Evolutionary conservation across 2,329 filamentous ascomycete species (phyloP), one percentile per base, ranked within the genome.

Genomic region (Sporothrix phasma): DNA sequence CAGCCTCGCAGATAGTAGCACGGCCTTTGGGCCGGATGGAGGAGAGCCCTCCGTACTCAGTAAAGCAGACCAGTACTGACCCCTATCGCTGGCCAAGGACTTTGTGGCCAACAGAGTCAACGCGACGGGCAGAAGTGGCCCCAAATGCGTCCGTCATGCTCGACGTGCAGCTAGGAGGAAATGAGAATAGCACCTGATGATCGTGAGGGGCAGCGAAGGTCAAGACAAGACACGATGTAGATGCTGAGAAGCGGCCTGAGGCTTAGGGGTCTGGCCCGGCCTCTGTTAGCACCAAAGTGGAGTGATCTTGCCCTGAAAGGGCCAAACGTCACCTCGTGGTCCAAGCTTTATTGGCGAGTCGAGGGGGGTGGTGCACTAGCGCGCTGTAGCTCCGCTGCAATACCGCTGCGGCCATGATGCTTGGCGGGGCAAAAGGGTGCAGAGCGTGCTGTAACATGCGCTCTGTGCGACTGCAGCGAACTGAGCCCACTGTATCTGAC

Each of bases 321-420:
- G 46, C 56, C 37, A 34, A 49, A 61, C 41, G 47, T 56, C 64
- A 66, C 46, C 64, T 51, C 47, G 54, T 64, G 65, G 62, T 53
- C 65, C 62, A 59, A 66, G 65, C 62, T 51, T 66, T 11, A 39
- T 19, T 45, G 45, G 37, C 1, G 39, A 43, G 39, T 17, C 5
- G 39, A n/a, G 39, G 45, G 43, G 31, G 10, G 19, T 43, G 13
- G 51, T 24, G 31, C 51, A 15, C 51, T 56, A 39, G 51, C 31
- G 31, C 19, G 31, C n/a, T 56, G 31, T 19, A 24, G 24, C 39
- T 8, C 34, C 6, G 22, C 4, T 26, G 22, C 19, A 15, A 26
- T 15, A 24, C n/a, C 17, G 24, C 47, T 51, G 15, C 47, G 19
- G 29, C n/a, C 7, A 3, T 34, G 7, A n/a, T 22, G 49, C n/a